Evolutionary conservation across 352 stramenopile species (phyloP), one percentile per base, ranked within the genome.

Genomic region (Pythium periplocum): DNA sequence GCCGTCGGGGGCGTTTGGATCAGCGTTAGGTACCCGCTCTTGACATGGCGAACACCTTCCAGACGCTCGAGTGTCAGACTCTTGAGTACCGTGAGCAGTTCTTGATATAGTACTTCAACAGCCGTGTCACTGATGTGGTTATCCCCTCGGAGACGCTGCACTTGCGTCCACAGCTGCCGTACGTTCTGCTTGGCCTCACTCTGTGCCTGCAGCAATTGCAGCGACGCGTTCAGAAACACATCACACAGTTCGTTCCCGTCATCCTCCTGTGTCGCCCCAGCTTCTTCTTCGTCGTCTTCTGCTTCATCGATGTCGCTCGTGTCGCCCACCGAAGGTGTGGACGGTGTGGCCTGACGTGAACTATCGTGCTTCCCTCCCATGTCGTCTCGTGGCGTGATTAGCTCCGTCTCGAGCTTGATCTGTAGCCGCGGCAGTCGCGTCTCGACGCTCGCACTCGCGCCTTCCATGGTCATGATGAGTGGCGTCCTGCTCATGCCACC

Each of bases 151-250:
- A 90, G 64, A 6, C 66, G 67, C 49, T 90, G 80, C 10, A 85
- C 61, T 8, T 67, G 73, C 40, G 69, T 71, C 78, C 80, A 91
- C 7, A 91, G 54, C 54, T 87, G 73, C 7, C 78, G 75, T 0
- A 89, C 59, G 45, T 64, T 66, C 48, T 87, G 72, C 0, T 71
- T 75, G 34, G 66, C 61, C 33, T 88, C 73, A 55, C 75, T 79
- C 32, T 91, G 82, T 6, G 83, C 48, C 51, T 88, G 72, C 42
- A 86, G 49, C 0, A 89, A 52, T 53, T 91, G 78, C 36, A 89
- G 71, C 8, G 78, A 88, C 10, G 75, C 74, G 38, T 73, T 73
- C 10, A 88, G 51, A 39, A 86, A 85, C 4, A 69, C 64, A 17
- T 80, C 65, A 9, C 61, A 68, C 4, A 64, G 50, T 42, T 45